A percentile compares a stretch with the other conserved stretches of the same genome.
Conservation (phyloP, 2,329 filamentous ascomycete species). For the Ascochyta fabae region DNA sequence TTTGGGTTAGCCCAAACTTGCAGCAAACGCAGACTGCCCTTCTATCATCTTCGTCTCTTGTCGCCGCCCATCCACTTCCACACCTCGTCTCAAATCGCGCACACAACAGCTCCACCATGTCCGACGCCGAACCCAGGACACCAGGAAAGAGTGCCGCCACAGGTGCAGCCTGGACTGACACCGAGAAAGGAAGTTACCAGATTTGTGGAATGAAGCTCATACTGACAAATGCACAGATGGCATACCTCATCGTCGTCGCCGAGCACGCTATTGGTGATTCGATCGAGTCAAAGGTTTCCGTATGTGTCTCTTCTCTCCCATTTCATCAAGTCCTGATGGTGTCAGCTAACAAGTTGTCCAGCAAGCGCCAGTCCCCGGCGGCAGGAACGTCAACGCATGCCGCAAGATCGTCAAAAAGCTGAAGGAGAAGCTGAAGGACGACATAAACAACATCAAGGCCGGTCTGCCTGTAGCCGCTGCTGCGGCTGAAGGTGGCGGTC, state of each 20-base stretch:
- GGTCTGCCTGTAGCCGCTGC: conserved; percentile 9
- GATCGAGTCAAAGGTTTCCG: conserved; percentile 25
- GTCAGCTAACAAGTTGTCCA: neutral
- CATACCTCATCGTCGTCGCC: conserved; percentile 28
- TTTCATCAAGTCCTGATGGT: too few species aligned
- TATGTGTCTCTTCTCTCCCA: conserved; percentile 3
- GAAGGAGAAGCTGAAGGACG: conserved; percentile 32
- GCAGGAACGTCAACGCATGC: conserved; percentile 34
- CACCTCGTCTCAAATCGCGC: neutral
- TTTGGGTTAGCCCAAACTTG: too few species aligned
- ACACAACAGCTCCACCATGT: neutral
- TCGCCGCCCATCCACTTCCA: neutral
- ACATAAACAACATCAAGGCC: conserved; percentile 31
- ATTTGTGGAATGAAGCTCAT: neutral
- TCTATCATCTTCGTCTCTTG: neutral
- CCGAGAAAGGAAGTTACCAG: conserved; percentile 21
- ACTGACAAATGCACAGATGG: conserved; percentile 23
- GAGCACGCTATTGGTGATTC: conserved; percentile 25
- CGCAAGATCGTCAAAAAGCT: conserved; percentile 32
- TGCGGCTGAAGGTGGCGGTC: conserved; percentile 1
- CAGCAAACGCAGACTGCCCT: neutral
- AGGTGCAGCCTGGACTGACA: conserved; percentile 30
- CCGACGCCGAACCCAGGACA: conserved; percentile 8
- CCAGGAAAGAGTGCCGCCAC: conserved; percentile 20
- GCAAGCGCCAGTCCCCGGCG: conserved; percentile 32